Conservation (phyloP, 2,329 filamentous ascomycete species). For the Apiospora saccharicola region DNA sequence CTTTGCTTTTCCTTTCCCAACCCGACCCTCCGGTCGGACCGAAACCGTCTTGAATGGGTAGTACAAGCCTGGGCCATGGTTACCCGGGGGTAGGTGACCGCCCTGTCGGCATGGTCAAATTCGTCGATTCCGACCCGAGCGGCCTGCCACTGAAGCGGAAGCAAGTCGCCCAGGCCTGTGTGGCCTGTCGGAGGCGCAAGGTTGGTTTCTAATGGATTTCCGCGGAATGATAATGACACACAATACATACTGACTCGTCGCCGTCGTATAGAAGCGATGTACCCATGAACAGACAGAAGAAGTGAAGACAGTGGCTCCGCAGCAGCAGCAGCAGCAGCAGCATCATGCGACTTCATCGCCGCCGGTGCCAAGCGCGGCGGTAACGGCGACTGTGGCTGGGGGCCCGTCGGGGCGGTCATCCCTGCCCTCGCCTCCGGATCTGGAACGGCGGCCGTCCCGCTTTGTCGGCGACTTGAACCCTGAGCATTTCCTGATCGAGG, state of each 20-base stretch:
- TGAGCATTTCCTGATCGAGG: slow-evolving; percentile 66
- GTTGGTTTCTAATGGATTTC: slow-evolving; percentile 38
- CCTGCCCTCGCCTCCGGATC: slow-evolving; percentile 2
- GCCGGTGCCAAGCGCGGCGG: background rate
- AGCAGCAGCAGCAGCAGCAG: slow-evolving; percentile 1
- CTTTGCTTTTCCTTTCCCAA: background rate
- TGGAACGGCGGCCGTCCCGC: slow-evolving; percentile 38
- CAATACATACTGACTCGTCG: background rate
- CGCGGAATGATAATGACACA: background rate
- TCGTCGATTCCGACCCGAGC: slow-evolving; percentile 61
- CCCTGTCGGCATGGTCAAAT: slow-evolving; percentile 53
- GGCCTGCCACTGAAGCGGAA: slow-evolving; percentile 66
- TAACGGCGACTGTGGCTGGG: background rate
- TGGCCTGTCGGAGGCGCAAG: slow-evolving; percentile 62
- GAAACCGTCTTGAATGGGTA: background rate
- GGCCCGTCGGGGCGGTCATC: background rate
- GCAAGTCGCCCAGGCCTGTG: slow-evolving; percentile 66
- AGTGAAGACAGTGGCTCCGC: slow-evolving; percentile 17
- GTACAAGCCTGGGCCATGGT: background rate
- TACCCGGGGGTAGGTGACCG: background rate
- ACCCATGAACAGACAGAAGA: slow-evolving; percentile 24
- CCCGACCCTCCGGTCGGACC: background rate
- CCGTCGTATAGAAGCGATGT: slow-evolving; percentile 29
- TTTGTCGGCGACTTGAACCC: slow-evolving; percentile 68
- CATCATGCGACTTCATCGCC: slow-evolving; percentile 14